Base-by-base conservation (phyloP, 208 protist species). In the Leishmania major region DNA sequence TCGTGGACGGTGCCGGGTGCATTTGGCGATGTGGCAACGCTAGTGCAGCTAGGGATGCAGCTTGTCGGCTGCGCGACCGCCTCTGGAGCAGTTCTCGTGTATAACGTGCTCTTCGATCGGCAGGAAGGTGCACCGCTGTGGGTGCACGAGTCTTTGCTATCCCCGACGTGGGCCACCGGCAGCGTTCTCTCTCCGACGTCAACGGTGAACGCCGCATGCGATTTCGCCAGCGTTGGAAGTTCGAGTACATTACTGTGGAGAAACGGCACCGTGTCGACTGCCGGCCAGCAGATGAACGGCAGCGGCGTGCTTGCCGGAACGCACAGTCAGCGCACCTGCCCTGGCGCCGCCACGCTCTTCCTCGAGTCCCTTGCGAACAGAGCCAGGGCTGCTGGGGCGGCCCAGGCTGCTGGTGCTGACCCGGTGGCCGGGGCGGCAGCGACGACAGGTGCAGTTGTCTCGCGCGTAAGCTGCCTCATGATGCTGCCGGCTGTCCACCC, bases 61-160 rank as follows among this genome's bases (percentile, higher is more conserved):
- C 85, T 91, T 77, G 66, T 96, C n/a, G 92, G 86, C 2, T 95
- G 91, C 81, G 92, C 89, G 67, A 95, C 91, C 17, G 86, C 88
- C 15, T 91, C 90, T 13, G 94, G 94, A 31, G 92, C 94, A 28
- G 77, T 97, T 3, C 75, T 96, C 35, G 91, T 95, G 71, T 97
- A 93, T 84, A 90, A 95, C 78, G 83, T 96, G 0, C 82, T 96
- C 49, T 90, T 89, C n/a, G 94, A 94, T 57, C 66, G 87, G 15
- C 91, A 95, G 83, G 92, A 94, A 47, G 92, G 94, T n/a, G 89
- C 91, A 2, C 83, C 90, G 43, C 89, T 95, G 57, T 96, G 91
- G 86, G 89, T 90, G 60, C 79, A 75, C 13, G 94, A 97, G 25
- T 45, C 72, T 15, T 64, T 83, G 35, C 78, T 87, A 11, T 75